Evolutionary conservation across 2,329 filamentous ascomycete genomes (phyloP), one percentile per base, ranked within the genome.

Genomic region (Cytospora chrysosperma): DNA sequence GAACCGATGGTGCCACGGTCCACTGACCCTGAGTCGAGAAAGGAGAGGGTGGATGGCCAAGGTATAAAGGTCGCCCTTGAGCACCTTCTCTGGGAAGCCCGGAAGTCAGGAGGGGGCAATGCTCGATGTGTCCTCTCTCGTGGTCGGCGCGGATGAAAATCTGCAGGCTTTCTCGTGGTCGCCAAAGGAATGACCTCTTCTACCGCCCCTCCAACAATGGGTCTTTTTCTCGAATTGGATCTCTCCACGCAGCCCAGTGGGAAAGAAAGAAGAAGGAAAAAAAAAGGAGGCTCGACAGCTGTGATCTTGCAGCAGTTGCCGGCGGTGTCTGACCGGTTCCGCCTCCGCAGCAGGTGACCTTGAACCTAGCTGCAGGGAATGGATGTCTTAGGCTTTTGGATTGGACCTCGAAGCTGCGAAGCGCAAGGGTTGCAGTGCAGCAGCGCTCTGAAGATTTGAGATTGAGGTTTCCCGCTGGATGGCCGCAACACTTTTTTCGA

Each of bases 11-110:
- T 59, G 56, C 53, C 54, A 47, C 56, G 61, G 53, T 65, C 64
- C 64, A 65, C 61, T 50, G 47, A 49, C 49, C 56, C 64, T 61
- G 61, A 61, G 64, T 64, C 61, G 64, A 65, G 61, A 62, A 52
- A 51, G 43, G 47, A 43, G 53, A 64, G 53, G n/a, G 52, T 62
- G 61, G 19, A 21, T 50, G 43, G 55, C 52, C 57, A 47, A 34
- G 56, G 47, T 65, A 65, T 65, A 65, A 65, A 64, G 60, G 64
- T 64, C 64, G 54, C 37, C 61, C 57, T 34, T 3, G 64, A 56
- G 61, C 64, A 61, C 64, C 64, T 60, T 55, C 56, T 58, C 54
- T 40, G 56, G 34, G 12, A 24, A 21, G 3, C 9, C 43, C 7
- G 30, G 54, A n/a, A 27, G 15, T 43, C 28, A 49, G 26, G 27